Percentiles rank a stretch among this genome's conserved stretches.
These are phyloP conservation scores for Myrica gale DNA, from an alignment of 306 rosid genomes.

Conservation along the genomic window DNA sequence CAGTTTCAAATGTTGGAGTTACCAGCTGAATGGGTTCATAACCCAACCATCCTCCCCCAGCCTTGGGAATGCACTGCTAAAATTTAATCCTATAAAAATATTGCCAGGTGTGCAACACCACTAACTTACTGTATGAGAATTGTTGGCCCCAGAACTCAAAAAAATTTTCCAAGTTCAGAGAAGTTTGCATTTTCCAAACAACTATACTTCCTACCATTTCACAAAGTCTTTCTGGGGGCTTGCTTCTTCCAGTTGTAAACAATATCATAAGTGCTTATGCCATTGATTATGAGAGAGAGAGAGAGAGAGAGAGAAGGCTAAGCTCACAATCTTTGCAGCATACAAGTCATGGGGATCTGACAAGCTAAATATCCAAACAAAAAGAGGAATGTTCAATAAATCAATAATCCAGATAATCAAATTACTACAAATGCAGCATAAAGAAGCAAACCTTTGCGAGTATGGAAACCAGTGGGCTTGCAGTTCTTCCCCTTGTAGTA, in stretches of 20 bases:
- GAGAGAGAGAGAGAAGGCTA: too few relatives aligned
- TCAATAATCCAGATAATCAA: neutral
- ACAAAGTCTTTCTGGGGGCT: neutral
- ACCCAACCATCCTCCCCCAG: neutral
- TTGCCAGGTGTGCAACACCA: too few relatives aligned
- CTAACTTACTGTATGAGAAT: neutral
- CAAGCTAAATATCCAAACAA: neutral
- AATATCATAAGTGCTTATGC: too few relatives aligned
- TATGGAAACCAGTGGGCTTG: slow-evolving; percentile 87
- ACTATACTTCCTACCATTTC: too few relatives aligned
- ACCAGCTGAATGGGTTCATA: neutral
- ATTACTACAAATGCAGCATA: neutral
- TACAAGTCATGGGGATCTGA: too few relatives aligned
- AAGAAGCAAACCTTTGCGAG: slow-evolving; percentile 62
- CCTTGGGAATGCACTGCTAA: neutral
- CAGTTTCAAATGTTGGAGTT: neutral
- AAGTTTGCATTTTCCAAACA: too few relatives aligned
- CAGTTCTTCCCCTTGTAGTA: slow-evolving; percentile 88
- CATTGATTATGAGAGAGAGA: too few relatives aligned
- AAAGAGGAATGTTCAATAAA: neutral
- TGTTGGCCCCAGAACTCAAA: neutral
- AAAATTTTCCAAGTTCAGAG: too few relatives aligned
- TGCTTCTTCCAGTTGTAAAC: neutral
- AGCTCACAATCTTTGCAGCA: too few relatives aligned
- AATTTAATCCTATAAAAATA: too few relatives aligned